phyloP scores from a whole-genome alignment of 106 monocot species.

The Vanilla planifolia region DNA sequence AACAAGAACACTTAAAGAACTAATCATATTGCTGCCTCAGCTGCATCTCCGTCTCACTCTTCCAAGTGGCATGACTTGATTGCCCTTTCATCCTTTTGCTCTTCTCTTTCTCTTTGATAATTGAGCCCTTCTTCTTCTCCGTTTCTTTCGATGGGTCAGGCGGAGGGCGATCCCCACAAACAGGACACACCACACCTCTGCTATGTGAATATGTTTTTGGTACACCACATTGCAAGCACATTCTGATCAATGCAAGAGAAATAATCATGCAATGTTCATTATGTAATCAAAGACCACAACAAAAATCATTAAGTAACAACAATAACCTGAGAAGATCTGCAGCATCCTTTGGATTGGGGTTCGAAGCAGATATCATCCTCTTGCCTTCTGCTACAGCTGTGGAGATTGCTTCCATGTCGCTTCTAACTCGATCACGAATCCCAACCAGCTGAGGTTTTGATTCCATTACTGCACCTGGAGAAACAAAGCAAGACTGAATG shows the following conservation, averaged over 20 bases:
- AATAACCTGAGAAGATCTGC: conserved; percentile 81
- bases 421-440: conserved; percentile 77
- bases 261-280: too few species aligned
- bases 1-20: too few species aligned
- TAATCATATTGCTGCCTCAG: conserved; percentile 89
- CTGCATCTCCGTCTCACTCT: conserved; percentile 96
- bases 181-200: conserved; percentile 73
- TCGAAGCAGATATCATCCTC: conserved; percentile 53
- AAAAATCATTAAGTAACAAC: too few species aligned
- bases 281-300: too few species aligned
- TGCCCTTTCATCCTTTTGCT: conserved; percentile 96
- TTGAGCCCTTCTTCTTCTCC: conserved; percentile 80
- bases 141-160: conserved; percentile 30
- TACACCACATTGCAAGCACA: conserved; percentile 84
- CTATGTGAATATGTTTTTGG: conserved; percentile 87
- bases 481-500: background rate
- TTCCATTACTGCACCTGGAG: conserved; percentile 70
- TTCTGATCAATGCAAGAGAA: conserved; percentile 42
- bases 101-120: conserved; percentile 93
- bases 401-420: conserved; percentile 41
- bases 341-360: conserved; percentile 90
- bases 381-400: conserved; percentile 41
- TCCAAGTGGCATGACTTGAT: conserved; percentile 86
- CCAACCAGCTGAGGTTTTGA: conserved; percentile 90
- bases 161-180: conserved; percentile 69